Base-by-base conservation (phyloP, 352 stramenopile genomes). In the Globisporangium middletonii region DNA sequence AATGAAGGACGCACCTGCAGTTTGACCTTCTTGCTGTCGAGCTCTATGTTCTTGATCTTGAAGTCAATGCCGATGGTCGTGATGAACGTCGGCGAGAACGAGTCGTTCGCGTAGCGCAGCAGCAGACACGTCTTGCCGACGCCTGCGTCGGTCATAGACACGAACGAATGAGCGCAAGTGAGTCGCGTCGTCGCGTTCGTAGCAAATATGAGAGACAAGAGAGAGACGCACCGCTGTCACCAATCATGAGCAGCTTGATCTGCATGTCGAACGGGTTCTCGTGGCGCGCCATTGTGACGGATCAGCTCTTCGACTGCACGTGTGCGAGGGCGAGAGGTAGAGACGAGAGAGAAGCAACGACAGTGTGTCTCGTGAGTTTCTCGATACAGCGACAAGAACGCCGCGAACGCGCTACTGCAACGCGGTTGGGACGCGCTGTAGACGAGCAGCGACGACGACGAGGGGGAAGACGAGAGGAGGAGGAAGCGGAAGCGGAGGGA, bases 181-280 rank as follows among this genome's bases (percentile, higher is more conserved):
- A 9, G 30, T 35, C 23, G 23, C 23, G 23, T 23, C 23, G 23
- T 23, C 23, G 23, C 23, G 23, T 23, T 23, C 23, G 23, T 23
- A 23, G 23, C 23, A 23, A 23, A 23, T 23, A 23, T 23, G 23
- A 23, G 23, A 23, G 23, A 23, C 23, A 23, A 23, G 23, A 23
- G 23, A 30, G 43, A 3, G 43, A 83, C 84, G 60, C 63, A 98
- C 92, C 92, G 71, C 88, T 97, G 68, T 98, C 94, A 28, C 95
- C 95, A 58, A 98, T 98, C 92, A 98, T 98, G 46, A 98, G 80
- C 60, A 98, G 76, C 69, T 98, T 98, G 68, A 98, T 98, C 79
- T 98, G 95, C 89, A 98, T 98, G 68, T 98, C 94, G 64, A 98
- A 98, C 15, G 85, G 87, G 67, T 95, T 95, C 41, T 96, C 86